A percentile compares a stretch with the other conserved stretches of the same genome.
Conservation (phyloP, 2,329 filamentous ascomycete genomes). For the Botrytis galanthina region DNA sequence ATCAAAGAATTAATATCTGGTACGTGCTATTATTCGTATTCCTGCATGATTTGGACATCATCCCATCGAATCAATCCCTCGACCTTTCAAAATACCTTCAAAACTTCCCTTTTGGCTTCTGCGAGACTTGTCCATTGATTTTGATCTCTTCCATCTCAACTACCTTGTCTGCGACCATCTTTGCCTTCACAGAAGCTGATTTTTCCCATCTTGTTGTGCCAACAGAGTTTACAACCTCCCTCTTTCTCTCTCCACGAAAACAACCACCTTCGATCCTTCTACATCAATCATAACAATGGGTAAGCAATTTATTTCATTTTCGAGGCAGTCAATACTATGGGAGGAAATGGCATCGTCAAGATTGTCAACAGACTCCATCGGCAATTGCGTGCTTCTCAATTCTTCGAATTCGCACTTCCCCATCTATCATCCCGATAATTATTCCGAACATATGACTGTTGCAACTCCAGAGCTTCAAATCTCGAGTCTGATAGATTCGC, state of each 20-base stretch:
- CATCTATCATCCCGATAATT: background rate
- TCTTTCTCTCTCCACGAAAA: slow-evolving; percentile 19
- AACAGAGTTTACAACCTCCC: slow-evolving; percentile 16
- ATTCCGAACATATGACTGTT: background rate
- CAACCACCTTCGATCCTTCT: slow-evolving; percentile 38
- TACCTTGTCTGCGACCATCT: background rate
- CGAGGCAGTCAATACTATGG: slow-evolving; percentile 22
- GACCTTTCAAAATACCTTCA: slow-evolving; percentile 8
- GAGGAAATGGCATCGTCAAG: slow-evolving; percentile 12
- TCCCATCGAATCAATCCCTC: slow-evolving; percentile 13
- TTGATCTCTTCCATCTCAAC: background rate
- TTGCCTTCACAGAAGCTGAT: slow-evolving; percentile 10
- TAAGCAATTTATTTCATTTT: slow-evolving; percentile 38
- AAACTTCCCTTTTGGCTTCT: too few species aligned
- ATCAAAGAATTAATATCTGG: slow-evolving; percentile 16
- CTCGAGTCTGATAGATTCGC: slow-evolving; percentile 4
- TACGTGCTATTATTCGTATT: slow-evolving; percentile 21
- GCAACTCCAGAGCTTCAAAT: background rate
- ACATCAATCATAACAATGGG: slow-evolving; percentile 37
- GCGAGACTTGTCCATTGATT: background rate
- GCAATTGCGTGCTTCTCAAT: background rate
- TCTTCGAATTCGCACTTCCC: background rate
- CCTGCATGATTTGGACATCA: slow-evolving; percentile 21
- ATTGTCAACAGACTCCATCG: background rate
- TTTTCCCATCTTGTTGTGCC: background rate